Evolutionary conservation across 2,329 filamentous ascomycete genomes (phyloP).

Genomic region (Colletotrichum caudatum): DNA sequence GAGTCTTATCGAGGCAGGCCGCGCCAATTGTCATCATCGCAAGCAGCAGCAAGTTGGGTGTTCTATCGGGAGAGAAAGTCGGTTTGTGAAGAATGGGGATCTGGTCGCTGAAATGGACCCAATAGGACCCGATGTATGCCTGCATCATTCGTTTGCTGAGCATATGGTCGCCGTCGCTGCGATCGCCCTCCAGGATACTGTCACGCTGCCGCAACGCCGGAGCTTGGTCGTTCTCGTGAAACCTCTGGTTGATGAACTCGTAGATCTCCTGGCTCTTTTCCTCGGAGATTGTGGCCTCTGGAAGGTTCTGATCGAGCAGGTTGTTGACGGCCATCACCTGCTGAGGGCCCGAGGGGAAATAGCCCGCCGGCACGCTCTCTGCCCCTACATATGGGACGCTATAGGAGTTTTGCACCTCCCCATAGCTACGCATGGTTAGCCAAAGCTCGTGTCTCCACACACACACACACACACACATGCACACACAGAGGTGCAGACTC

Average conservation of each 20-base stretch:
- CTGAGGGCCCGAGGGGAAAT: constrained; percentile 72
- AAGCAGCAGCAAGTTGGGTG: constrained; percentile 85
- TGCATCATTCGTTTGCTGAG: constrained; percentile 96
- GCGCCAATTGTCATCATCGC: constrained; percentile 94
- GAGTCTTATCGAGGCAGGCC: constrained; percentile 85
- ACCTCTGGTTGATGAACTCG: constrained; percentile 83
- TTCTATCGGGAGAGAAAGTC: constrained; percentile 89
- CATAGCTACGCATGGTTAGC: constrained; percentile 59
- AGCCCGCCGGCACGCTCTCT: constrained; percentile 63
- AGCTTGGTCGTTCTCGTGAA: constrained; percentile 83
- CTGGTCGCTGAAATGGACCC: constrained; percentile 94
- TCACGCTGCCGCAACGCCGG: constrained; percentile 81
- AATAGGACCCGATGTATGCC: constrained; percentile 92
- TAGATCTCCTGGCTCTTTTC: constrained; percentile 88
- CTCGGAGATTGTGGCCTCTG: constrained; percentile 85
- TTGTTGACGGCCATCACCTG: constrained; percentile 93
- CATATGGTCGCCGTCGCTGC: constrained; percentile 72
- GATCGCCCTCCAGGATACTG: constrained; percentile 81
- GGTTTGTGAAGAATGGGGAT: constrained; percentile 95
- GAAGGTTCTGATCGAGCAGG: constrained; percentile 82
- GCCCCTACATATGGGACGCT: constrained; percentile 62
- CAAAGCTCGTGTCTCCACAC: background rate
- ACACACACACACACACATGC: background rate
- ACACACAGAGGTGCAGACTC: constrained; percentile 6
- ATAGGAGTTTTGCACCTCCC: constrained; percentile 64